These are phyloP conservation scores for Ophiostoma sp. DNA, from an alignment of 2,329 filamentous ascomycete species.

Conservation along the genomic window DNA sequence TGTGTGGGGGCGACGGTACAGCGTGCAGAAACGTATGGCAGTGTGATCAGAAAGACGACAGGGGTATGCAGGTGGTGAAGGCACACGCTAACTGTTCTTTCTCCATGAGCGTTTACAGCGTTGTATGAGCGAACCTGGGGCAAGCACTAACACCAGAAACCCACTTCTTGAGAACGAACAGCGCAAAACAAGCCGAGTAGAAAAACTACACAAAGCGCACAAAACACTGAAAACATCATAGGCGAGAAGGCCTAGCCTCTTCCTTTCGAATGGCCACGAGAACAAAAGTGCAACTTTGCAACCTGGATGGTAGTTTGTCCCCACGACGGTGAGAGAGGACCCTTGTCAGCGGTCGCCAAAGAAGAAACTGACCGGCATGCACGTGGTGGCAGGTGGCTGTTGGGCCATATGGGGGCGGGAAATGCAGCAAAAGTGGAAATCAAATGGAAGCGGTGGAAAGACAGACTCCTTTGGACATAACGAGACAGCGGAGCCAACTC, in stretches of 20 bases:
- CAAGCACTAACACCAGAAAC: background rate
- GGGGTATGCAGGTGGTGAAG: background rate
- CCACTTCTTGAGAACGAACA: background rate
- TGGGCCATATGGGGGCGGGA: background rate
- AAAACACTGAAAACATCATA: background rate
- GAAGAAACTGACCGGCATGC: background rate
- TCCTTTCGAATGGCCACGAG: background rate
- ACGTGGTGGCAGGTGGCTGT: background rate
- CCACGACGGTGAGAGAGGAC: background rate
- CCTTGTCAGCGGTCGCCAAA: background rate
- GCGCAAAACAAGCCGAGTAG: background rate
- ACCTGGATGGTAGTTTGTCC: background rate
- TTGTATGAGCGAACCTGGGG: background rate
- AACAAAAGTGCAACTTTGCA: background rate
- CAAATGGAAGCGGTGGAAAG: background rate
- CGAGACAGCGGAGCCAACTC: background rate
- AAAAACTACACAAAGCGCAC: background rate
- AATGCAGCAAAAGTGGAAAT: background rate
- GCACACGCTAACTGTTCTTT: background rate
- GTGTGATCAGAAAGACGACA: slow-evolving; percentile 6
- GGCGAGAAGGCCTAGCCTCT: background rate
- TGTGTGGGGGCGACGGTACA: slow-evolving; percentile 18
- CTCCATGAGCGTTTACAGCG: background rate
- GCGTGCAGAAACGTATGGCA: slow-evolving; percentile 14
- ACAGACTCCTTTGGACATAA: background rate